These are phyloP conservation scores for Fusarium camptoceras DNA, from an alignment of 2,329 filamentous ascomycete species.

Conservation along the genomic window DNA sequence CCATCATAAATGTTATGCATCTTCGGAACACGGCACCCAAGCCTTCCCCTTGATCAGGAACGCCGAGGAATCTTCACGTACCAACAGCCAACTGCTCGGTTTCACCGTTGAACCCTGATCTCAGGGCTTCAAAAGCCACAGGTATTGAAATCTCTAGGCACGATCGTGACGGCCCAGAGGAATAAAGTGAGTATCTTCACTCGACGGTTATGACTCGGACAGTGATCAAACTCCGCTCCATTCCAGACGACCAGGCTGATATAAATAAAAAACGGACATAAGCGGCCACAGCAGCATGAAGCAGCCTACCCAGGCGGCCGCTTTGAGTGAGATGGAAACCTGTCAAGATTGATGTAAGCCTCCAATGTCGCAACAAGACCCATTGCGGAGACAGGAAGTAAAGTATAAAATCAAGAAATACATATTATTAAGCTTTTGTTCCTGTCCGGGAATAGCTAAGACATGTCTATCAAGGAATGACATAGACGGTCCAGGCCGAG, in stretches of 20 bases:
- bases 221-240: neutral
- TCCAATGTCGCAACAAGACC: neutral
- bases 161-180: fast-evolving
- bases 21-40: neutral
- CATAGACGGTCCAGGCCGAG: constrained; percentile 13
- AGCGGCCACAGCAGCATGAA: too few species aligned
- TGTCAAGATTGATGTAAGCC: neutral
- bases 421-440: constrained; percentile 2
- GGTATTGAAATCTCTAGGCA: fast-evolving
- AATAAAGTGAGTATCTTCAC: neutral
- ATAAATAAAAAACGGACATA: neutral
- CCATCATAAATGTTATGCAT: neutral
- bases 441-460: neutral
- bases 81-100: neutral
- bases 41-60: neutral
- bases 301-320: neutral
- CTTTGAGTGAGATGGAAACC: neutral
- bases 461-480: constrained; percentile 11
- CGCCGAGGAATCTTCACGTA: fast-evolving
- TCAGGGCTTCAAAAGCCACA: too few species aligned
- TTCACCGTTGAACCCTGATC: neutral
- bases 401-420: neutral
- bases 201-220: neutral
- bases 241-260: neutral
- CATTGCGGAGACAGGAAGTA: neutral